Percentiles rank a stretch among this genome's conserved stretches.
These are phyloP conservation scores for Ogataea populi-albae DNA, from an alignment of 805 yeast species.

Conservation along the genomic window DNA sequence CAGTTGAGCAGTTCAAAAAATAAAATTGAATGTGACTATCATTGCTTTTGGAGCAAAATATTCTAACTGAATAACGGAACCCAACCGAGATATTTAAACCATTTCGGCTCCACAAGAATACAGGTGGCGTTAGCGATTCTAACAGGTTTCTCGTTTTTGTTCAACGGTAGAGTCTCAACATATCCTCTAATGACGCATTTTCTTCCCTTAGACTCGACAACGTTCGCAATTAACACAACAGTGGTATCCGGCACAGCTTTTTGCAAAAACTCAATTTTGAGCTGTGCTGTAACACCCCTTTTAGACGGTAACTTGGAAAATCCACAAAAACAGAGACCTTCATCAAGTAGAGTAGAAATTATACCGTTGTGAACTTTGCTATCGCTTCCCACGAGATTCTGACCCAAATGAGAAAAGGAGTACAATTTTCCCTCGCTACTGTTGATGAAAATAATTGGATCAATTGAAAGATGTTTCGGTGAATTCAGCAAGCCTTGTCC, in stretches of 20 bases:
- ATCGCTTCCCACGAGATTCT: constrained; percentile 59
- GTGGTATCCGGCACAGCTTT: constrained; percentile 61
- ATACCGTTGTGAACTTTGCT: constrained; percentile 82
- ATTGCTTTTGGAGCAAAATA: too few species aligned
- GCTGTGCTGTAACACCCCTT: constrained; percentile 85
- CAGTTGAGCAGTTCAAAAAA: too few species aligned
- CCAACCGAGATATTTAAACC: constrained; percentile 75
- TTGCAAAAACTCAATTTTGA: constrained; percentile 60
- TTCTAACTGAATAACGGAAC: constrained; percentile 38
- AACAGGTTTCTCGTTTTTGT: constrained; percentile 8
- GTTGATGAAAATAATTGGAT: constrained; percentile 66
- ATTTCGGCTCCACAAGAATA: constrained; percentile 78
- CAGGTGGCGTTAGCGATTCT: constrained; percentile 59
- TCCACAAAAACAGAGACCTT: constrained; percentile 81
- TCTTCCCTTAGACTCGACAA: constrained; percentile 66
- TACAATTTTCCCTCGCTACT: constrained; percentile 49
- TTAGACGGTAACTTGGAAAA: constrained; percentile 75
- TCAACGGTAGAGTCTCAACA: constrained; percentile 48
- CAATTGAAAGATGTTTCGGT: constrained; percentile 63
- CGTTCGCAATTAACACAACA: constrained; percentile 65
- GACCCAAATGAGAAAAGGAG: constrained; percentile 72
- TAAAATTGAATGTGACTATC: too few species aligned
- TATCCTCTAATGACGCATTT: constrained; percentile 76
- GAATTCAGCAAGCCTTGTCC: constrained; percentile 73
- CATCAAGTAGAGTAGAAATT: constrained; percentile 76